Percentiles rank a stretch among this genome's conserved stretches.
Conservation (phyloP, 2,329 filamentous ascomycete species). For the Diaporthe vaccinii region DNA sequence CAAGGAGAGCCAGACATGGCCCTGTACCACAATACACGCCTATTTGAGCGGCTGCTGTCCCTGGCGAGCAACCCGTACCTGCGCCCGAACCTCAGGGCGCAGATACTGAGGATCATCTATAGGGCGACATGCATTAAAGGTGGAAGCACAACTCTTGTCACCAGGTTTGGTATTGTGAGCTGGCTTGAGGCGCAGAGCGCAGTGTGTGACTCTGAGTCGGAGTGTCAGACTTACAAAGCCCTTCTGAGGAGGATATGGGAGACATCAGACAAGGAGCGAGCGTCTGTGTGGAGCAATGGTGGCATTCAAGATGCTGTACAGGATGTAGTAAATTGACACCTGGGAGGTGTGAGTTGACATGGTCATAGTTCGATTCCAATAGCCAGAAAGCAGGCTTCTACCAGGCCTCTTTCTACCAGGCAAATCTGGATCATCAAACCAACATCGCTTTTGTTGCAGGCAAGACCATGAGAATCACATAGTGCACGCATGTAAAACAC, state of each 20-base stretch:
- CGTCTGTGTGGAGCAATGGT: constrained; percentile 75
- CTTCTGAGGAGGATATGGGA: constrained; percentile 72
- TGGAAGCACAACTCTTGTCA: constrained; percentile 85
- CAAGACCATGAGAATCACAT: background rate
- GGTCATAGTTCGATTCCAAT: background rate
- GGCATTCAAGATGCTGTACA: constrained; percentile 48
- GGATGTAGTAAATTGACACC: background rate
- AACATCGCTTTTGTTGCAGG: no score
- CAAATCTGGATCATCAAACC: background rate
- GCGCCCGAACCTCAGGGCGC: constrained; percentile 69
- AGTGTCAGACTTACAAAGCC: constrained; percentile 63
- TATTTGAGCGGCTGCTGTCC: constrained; percentile 82
- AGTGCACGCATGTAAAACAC: background rate
- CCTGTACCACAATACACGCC: constrained; percentile 71
- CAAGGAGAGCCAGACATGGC: constrained; percentile 70
- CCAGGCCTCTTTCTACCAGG: no score
- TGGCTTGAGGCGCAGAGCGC: constrained; percentile 78
- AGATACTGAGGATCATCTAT: constrained; percentile 73
- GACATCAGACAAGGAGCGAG: constrained; percentile 75
- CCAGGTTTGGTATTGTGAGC: constrained; percentile 78
- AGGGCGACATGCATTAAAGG: constrained; percentile 76
- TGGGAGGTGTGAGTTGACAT: background rate
- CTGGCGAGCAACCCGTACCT: constrained; percentile 78
- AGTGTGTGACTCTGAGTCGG: constrained; percentile 53
- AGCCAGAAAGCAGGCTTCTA: no score